Base-by-base conservation (phyloP, 495 filamentous ascomycete species). In the Monascus purpureus region DNA sequence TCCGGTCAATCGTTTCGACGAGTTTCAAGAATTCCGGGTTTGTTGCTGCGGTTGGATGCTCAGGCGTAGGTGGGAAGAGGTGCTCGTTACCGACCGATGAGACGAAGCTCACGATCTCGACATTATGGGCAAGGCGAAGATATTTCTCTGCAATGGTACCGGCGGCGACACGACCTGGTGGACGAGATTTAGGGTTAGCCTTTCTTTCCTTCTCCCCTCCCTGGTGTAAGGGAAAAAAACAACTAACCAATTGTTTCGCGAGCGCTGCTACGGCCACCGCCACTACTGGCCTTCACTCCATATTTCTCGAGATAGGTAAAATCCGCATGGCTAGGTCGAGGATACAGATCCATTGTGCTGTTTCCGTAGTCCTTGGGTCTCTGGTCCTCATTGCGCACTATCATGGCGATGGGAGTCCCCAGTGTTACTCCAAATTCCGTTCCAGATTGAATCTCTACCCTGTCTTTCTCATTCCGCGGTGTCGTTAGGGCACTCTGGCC, bases 271-370 rank as follows among this genome's bases (percentile, higher is more conserved):
- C 92, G 72, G 16, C 90, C 92, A 40, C 90, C 90, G 37, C 90
- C 90, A 39, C 79, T 86, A 55, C 75, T 82, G 4, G 92, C 85
- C 65, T 93, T 90, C 33, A 96, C 79, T 8, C 90, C 90, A 44
- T 97, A 97, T 57, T 97, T 97, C 62, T 88, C 79, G 28, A 93
- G 70, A 55, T 96, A 96, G 40, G 90, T 97, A 68, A 77, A 94
- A 51, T 97, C 90, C 32, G 90, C 90, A 56, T 97, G 90, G 52
- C 77, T 84, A 7, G 90, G 90, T 20, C 90, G 69, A 8, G 90
- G 90, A 68, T 79, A 94, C 25, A 72, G 53, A 53, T 95, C 84
- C 76, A 95, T 97, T 25, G 87, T 95, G 45, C 74, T 75, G 48
- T 75, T 72, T 7, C 81, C 80, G 51, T 97, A 97, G 65, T 97